These are phyloP conservation scores for Calophaca sinica DNA, from an alignment of 306 rosid species.

Conservation along the genomic window DNA sequence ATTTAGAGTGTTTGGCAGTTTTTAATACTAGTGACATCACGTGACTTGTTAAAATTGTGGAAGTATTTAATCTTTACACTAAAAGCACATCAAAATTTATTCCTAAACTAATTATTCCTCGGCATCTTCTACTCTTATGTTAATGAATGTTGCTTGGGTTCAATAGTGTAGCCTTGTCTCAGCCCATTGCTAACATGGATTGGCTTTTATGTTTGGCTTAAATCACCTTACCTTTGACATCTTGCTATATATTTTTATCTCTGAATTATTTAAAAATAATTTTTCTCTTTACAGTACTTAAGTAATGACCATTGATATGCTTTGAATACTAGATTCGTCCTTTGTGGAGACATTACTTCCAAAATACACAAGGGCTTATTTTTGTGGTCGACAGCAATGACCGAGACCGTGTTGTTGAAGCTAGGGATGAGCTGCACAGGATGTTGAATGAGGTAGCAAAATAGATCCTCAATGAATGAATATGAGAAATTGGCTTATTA, in stretches of 20 bases:
- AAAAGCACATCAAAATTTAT: neutral
- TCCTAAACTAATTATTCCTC: neutral
- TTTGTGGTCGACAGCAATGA: slow-evolving; percentile 91
- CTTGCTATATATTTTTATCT: slow-evolving; percentile 10
- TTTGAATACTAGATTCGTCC: slow-evolving; percentile 73
- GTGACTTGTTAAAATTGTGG: slow-evolving; percentile 6
- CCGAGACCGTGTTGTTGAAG: slow-evolving; percentile 84
- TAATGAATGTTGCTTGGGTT: slow-evolving; percentile 32
- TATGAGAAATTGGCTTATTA: slow-evolving; percentile 20
- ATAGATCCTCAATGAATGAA: slow-evolving; percentile 19
- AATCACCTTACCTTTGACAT: neutral
- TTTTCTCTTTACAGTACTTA: neutral
- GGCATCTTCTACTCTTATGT: neutral
- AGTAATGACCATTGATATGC: neutral
- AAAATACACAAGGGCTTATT: slow-evolving; percentile 85
- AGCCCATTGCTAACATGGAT: neutral
- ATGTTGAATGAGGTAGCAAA: slow-evolving; percentile 77
- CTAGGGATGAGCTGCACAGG: slow-evolving; percentile 89
- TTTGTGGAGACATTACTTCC: slow-evolving; percentile 92
- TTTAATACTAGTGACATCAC: neutral
- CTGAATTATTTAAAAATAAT: neutral
- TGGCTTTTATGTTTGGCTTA: neutral
- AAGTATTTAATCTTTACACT: neutral
- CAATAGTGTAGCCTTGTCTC: slow-evolving; percentile 3
- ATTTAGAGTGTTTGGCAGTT: neutral